Percentiles rank a stretch among this genome's conserved stretches.
phyloP scores from a whole-genome alignment of 2,329 filamentous ascomycete species.

The Gnomoniopsis sp. region DNA sequence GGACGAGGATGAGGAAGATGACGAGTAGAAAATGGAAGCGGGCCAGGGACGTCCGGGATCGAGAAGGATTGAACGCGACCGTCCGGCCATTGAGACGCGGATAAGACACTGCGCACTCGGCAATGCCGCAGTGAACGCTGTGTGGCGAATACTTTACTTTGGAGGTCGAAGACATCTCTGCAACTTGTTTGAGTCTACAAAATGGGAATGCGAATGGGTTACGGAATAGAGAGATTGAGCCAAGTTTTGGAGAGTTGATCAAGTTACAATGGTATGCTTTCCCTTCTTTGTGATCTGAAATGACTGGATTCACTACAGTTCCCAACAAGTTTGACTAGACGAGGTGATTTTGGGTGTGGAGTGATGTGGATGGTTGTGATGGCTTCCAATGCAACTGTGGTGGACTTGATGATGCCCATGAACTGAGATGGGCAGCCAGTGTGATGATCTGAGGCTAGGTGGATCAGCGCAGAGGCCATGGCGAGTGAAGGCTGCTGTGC shows the following conservation, averaged over 20 bases:
- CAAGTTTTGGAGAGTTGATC: neutral
- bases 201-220: neutral
- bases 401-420: neutral
- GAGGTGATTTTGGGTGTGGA: too few relatives aligned
- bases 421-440: neutral
- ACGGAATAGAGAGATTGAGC: neutral
- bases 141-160: too few relatives aligned
- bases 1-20: conserved; percentile 71
- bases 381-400: neutral
- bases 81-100: neutral
- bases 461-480: neutral
- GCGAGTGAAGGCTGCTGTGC: neutral
- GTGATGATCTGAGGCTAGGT: neutral
- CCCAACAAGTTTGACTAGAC: neutral
- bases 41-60: neutral
- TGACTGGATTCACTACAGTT: neutral
- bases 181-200: neutral
- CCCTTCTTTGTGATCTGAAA: neutral
- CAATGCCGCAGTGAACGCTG: too few relatives aligned
- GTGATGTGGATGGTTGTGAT: neutral
- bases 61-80: neutral
- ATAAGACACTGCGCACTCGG: neutral
- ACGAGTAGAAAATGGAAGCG: conserved; percentile 26
- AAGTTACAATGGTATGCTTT: neutral
- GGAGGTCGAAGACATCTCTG: neutral